phyloP scores from a whole-genome alignment of 2,329 filamentous ascomycete genomes.

The Microascus cirrosus region DNA sequence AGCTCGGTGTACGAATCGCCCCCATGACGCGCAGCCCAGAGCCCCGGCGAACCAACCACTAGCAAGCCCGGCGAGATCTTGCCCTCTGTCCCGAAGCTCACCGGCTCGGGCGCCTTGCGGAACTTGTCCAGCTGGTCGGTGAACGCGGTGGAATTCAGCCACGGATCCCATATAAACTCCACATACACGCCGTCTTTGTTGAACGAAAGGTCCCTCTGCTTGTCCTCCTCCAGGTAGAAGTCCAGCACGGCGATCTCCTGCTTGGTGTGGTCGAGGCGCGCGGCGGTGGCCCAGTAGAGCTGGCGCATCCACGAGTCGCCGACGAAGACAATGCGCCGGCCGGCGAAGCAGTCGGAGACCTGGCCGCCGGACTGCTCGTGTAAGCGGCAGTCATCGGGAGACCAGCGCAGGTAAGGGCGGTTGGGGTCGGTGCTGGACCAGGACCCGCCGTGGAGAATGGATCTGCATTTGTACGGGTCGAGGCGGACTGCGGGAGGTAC shows the following conservation, averaged over 20 bases:
- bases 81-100: slow-evolving; percentile 9
- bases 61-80: slow-evolving; percentile 27
- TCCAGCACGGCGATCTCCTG: slow-evolving; percentile 22
- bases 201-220: slow-evolving; percentile 30
- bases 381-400: slow-evolving; percentile 48
- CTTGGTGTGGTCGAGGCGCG: slow-evolving; percentile 29
- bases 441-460: slow-evolving; percentile 36
- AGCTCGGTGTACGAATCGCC: slow-evolving; percentile 28
- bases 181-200: slow-evolving; percentile 31
- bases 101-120: slow-evolving; percentile 11
- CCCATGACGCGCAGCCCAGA: slow-evolving; percentile 42
- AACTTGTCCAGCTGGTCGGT: slow-evolving; percentile 23
- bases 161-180: slow-evolving; percentile 53
- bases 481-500: background rate
- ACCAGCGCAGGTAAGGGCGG: slow-evolving; percentile 37
- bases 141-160: slow-evolving; percentile 32
- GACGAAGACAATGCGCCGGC: slow-evolving; percentile 43
- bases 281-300: slow-evolving; percentile 45
- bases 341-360: slow-evolving; percentile 38
- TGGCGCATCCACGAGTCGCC: slow-evolving; percentile 51
- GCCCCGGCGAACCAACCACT: slow-evolving; percentile 39
- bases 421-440: slow-evolving; percentile 28
- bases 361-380: slow-evolving; percentile 41
- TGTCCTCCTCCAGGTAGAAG: slow-evolving; percentile 20
- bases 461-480: slow-evolving; percentile 43